Evolutionary conservation across 75 land plant species (phyloP).

Genomic region (Ceratopteris richardii): DNA sequence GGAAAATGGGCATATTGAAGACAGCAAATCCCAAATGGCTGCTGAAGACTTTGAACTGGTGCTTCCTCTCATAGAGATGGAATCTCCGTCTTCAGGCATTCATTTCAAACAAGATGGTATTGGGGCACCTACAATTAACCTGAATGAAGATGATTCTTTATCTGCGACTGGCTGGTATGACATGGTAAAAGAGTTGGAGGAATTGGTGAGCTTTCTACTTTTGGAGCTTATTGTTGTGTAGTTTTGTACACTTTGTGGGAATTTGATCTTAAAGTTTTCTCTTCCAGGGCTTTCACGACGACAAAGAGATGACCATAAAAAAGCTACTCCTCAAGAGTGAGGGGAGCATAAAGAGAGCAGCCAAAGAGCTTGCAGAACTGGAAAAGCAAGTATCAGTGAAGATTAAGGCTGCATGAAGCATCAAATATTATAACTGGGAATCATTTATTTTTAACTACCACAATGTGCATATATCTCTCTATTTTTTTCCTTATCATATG

Average conservation of each 20-base stretch:
- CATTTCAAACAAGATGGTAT: too few relatives aligned
- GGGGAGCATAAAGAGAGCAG: slow-evolving; percentile 35
- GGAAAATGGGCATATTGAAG: neutral
- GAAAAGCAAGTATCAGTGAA: slow-evolving; percentile 23
- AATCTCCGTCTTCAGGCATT: too few relatives aligned
- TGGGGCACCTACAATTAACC: neutral
- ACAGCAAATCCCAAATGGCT: neutral
- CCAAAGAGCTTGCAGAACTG: slow-evolving; percentile 35
- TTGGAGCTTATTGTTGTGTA: too few relatives aligned
- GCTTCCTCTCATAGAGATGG: neutral
- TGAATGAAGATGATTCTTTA: slow-evolving; percentile 3
- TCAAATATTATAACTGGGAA: too few relatives aligned
- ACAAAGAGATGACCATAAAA: slow-evolving; percentile 21
- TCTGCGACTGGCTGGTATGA: slow-evolving; percentile 4
- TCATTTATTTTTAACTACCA: too few relatives aligned
- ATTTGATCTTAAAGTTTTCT: too few relatives aligned
- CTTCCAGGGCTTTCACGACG: slow-evolving; percentile 28
- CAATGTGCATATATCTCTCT: too few relatives aligned
- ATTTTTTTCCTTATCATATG: too few relatives aligned
- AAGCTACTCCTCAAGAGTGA: slow-evolving; percentile 31
- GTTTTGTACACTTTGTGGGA: neutral
- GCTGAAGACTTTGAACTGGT: slow-evolving; percentile 1
- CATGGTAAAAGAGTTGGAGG: slow-evolving; percentile 4
- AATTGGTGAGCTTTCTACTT: slow-evolving; percentile 3
- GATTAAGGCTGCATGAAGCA: neutral